Percentiles rank a stretch among this genome's conserved stretches.
Conservation (phyloP, 2,329 filamentous ascomycete species). For the Truncatella angustata region DNA sequence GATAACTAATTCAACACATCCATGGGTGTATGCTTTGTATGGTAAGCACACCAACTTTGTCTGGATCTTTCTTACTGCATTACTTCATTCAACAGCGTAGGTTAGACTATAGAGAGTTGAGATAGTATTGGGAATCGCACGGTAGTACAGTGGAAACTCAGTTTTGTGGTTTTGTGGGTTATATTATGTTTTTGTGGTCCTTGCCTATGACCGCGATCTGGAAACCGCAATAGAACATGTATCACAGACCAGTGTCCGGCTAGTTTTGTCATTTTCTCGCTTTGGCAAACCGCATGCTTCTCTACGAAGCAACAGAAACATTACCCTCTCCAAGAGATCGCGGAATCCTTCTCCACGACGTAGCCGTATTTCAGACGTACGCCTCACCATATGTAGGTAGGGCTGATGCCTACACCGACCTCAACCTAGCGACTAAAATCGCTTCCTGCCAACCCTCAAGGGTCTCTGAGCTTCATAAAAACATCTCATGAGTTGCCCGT, state of each 20-base stretch:
- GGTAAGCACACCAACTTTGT: too few relatives aligned
- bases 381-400: background rate
- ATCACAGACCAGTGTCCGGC: constrained; percentile 1
- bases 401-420: background rate
- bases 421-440: constrained; percentile 1
- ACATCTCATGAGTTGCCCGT: constrained; percentile 11
- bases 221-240: background rate
- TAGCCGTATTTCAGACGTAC: constrained; percentile 11
- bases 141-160: background rate
- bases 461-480: constrained; percentile 16
- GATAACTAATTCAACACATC: too few relatives aligned
- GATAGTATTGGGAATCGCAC: too few relatives aligned
- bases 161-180: constrained; percentile 3
- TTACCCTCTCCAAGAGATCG: background rate
- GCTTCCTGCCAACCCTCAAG: constrained; percentile 1
- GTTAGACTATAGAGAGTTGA: too few relatives aligned
- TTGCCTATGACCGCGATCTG: constrained; percentile 4
- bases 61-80: too few relatives aligned
- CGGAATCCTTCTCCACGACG: background rate
- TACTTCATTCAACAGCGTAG: too few relatives aligned
- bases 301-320: background rate
- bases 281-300: background rate
- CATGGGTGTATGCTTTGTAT: too few relatives aligned
- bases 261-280: constrained; percentile 1
- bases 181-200: constrained; percentile 11